These are phyloP conservation scores for Petasospora rhodanensis DNA, from an alignment of 1,139 yeast genomes.

Conservation along the genomic window DNA sequence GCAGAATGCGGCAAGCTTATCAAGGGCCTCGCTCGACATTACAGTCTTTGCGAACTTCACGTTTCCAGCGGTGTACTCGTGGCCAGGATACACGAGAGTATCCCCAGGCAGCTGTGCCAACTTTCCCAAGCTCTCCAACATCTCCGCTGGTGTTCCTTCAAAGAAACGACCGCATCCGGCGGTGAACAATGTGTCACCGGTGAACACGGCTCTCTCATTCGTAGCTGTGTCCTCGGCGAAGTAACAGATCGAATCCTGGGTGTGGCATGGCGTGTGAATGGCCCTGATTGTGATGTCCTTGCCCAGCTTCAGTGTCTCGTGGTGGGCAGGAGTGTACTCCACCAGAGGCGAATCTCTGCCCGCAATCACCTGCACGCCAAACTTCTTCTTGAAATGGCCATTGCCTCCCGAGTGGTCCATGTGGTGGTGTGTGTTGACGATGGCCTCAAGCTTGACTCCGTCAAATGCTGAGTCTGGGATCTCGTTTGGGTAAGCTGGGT, in stretches of 20 bases:
- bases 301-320: slow-evolving; percentile 62
- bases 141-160: slow-evolving; percentile 81
- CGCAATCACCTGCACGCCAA: slow-evolving; percentile 65
- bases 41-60: slow-evolving; percentile 70
- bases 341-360: slow-evolving; percentile 79
- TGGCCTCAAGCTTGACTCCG: slow-evolving; percentile 52
- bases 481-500: slow-evolving; percentile 85
- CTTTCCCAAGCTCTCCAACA: slow-evolving; percentile 66
- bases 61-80: slow-evolving; percentile 86
- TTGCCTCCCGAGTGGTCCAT: slow-evolving; percentile 95
- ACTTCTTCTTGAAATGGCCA: slow-evolving; percentile 32
- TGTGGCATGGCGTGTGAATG: slow-evolving; percentile 95
- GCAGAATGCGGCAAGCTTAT: slow-evolving; percentile 47
- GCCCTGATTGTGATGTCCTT: slow-evolving; percentile 64
- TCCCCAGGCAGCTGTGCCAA: slow-evolving; percentile 61
- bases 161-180: slow-evolving; percentile 97
- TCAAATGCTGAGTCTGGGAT: slow-evolving; percentile 28
- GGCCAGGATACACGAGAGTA: slow-evolving; percentile 85
- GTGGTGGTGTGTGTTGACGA: slow-evolving; percentile 95
- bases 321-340: slow-evolving; percentile 59
- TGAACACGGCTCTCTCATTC: slow-evolving; percentile 70
- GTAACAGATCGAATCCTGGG: slow-evolving; percentile 93
- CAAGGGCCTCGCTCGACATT: slow-evolving; percentile 50
- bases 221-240: slow-evolving; percentile 60
- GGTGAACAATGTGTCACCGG: slow-evolving; percentile 92